Conservation (phyloP, 1,284 basidiomycete genomes). For the Sutorius eximius region DNA sequence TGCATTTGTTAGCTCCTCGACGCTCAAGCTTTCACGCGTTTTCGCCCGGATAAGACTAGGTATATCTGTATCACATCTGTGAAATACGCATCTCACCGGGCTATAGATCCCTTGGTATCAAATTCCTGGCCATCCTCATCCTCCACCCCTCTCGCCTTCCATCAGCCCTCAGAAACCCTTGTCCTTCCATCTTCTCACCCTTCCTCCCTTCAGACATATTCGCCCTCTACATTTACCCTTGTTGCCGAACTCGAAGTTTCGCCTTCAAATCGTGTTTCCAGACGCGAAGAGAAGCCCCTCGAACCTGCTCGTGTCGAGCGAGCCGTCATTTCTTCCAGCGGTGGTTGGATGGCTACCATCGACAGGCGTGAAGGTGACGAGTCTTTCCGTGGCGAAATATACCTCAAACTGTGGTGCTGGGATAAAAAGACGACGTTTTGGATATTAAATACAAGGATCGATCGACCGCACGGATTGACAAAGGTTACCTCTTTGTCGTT, state of each 20-base stretch:
- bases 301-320: constrained; percentile 79
- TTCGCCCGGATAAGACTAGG: constrained; percentile 82
- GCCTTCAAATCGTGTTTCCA: constrained; percentile 89
- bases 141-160: constrained; percentile 66
- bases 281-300: constrained; percentile 77
- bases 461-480: constrained; percentile 78
- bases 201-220: constrained; percentile 91
- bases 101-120: constrained; percentile 47
- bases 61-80: constrained; percentile 34
- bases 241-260: constrained; percentile 90
- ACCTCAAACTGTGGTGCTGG: constrained; percentile 93
- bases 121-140: constrained; percentile 41
- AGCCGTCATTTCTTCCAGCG: constrained; percentile 64
- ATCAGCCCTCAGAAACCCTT: constrained; percentile 70
- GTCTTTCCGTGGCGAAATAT: constrained; percentile 64
- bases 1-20: constrained; percentile 74
- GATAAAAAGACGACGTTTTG: constrained; percentile 55
- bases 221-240: constrained; percentile 69
- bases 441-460: constrained; percentile 89
- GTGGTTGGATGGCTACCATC: constrained; percentile 93
- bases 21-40: constrained; percentile 70
- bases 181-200: constrained; percentile 93
- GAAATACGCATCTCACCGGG: constrained; percentile 8
- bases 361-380: constrained; percentile 75
- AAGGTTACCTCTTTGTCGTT: constrained; percentile 74